Base-by-base conservation (phyloP, 108 stramenopile genomes). In the Poteriospumella lacustris region DNA sequence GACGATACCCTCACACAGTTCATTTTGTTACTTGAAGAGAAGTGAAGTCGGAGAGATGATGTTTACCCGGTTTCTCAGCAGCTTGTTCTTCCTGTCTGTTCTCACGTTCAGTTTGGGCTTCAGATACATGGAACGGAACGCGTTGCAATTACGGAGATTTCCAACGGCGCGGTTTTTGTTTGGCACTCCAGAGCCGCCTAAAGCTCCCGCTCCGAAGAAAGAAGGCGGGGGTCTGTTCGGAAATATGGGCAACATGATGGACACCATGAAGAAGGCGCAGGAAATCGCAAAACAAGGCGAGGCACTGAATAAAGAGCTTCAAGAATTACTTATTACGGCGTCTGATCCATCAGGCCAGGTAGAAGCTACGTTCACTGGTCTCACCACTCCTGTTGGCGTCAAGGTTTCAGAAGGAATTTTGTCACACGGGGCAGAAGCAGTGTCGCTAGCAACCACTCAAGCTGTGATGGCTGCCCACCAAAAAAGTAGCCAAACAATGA, bases 111-210 rank as follows among this genome's bases (percentile, higher is more conserved):
- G n/a, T n/a, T n/a, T n/a, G n/a, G n/a, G n/a, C n/a, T n/a, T n/a
- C n/a, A n/a, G n/a, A n/a, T n/a, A n/a, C n/a, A n/a, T n/a, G n/a
- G n/a, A n/a, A n/a, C n/a, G n/a, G n/a, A n/a, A n/a, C n/a, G n/a
- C n/a, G n/a, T n/a, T n/a, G n/a, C n/a, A n/a, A n/a, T n/a, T n/a
- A n/a, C n/a, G n/a, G n/a, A n/a, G n/a, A n/a, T n/a, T n/a, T n/a
- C n/a, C n/a, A n/a, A n/a, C n/a, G n/a, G n/a, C n/a, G n/a, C n/a
- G 47, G 47, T 52, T 52, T 19, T 64, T 64, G 60, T 64, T 64
- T 64, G 60, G 60, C 15, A 64, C 9, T 33, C 15, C 29, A 34
- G 29, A 19, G 31, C 60, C 60, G 5, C 60, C 60, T 5, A 64
- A 33, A 5, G 5, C 15, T 24, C 15, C 15, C 5, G 31, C 24